A percentile compares a stretch with the other conserved stretches of the same genome.
Conservation (phyloP, 2,329 filamentous ascomycete genomes). For the Scopulariopsis brevicaulis region DNA sequence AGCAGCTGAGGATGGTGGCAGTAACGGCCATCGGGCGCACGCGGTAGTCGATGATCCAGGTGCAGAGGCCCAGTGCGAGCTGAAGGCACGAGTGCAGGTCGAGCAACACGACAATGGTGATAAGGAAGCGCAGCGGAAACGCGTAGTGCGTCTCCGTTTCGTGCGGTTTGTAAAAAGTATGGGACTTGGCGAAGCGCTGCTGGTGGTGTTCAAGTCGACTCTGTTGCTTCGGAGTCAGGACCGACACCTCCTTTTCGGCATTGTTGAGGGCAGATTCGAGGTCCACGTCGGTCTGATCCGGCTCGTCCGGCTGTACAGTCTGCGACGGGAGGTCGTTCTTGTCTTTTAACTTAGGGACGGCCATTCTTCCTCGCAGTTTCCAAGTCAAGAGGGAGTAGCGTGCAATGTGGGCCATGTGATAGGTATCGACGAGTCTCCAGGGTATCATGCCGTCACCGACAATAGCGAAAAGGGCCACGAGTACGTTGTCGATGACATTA, state of each 20-base stretch:
- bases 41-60: conserved; percentile 67
- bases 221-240: conserved; percentile 56
- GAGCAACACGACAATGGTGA: conserved; percentile 67
- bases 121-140: conserved; percentile 62
- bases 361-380: conserved; percentile 32
- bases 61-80: conserved; percentile 66
- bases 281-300: neutral
- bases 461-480: conserved; percentile 60
- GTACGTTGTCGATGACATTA: conserved; percentile 58
- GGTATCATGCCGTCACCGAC: conserved; percentile 62
- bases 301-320: neutral
- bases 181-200: conserved; percentile 67
- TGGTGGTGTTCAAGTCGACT: conserved; percentile 64
- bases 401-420: conserved; percentile 76
- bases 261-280: neutral
- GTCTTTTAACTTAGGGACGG: neutral
- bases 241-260: conserved; percentile 37
- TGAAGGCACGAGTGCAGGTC: conserved; percentile 74
- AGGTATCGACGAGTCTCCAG: conserved; percentile 71
- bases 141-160: conserved; percentile 74
- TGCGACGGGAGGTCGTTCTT: neutral
- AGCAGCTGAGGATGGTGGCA: conserved; percentile 69
- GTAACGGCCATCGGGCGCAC: conserved; percentile 61
- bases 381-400: conserved; percentile 40
- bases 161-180: conserved; percentile 84